Conservation (phyloP, 2,329 filamentous ascomycete species). For the Emericellopsis cladophorae region DNA sequence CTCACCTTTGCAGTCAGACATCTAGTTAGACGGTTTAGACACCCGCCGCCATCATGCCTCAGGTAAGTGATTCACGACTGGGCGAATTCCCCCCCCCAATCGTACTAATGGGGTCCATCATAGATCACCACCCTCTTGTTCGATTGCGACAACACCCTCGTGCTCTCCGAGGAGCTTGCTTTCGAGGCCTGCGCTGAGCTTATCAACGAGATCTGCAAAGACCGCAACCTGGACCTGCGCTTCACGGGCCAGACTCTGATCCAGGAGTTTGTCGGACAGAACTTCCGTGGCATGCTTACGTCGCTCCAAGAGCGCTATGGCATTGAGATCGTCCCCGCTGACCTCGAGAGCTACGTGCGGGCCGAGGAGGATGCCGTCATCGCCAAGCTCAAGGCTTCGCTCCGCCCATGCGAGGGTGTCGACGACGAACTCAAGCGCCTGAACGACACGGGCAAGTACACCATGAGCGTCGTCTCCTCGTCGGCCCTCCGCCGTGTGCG, state of each 20-base stretch:
- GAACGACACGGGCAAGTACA: slow-evolving; percentile 47
- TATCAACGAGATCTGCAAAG: slow-evolving; percentile 71
- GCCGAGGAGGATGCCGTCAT: slow-evolving; percentile 77
- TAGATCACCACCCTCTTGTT: slow-evolving; percentile 59
- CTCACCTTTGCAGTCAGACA: not conserved
- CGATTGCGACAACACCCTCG: slow-evolving; percentile 84
- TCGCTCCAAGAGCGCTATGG: slow-evolving; percentile 63
- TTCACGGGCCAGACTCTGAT: slow-evolving; percentile 75
- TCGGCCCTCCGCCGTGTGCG: slow-evolving; percentile 67
- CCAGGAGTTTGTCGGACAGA: slow-evolving; percentile 80
- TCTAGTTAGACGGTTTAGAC: not conserved
- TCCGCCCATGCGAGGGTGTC: slow-evolving; percentile 56
- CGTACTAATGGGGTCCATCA: not conserved
- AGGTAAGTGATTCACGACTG: slow-evolving; percentile 11
- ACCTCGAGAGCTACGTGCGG: slow-evolving; percentile 62
- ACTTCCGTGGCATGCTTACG: slow-evolving; percentile 85
- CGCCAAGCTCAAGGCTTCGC: slow-evolving; percentile 58
- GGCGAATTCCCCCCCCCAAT: slow-evolving; percentile 3
- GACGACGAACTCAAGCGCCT: slow-evolving; percentile 56
- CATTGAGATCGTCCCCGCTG: slow-evolving; percentile 55
- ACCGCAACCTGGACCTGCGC: slow-evolving; percentile 46
- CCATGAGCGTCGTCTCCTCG: slow-evolving; percentile 68
- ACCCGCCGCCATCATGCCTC: slow-evolving; percentile 16
- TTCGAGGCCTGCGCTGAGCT: slow-evolving; percentile 86
- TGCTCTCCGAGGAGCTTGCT: slow-evolving; percentile 79